A percentile compares a stretch with the other conserved stretches of the same genome.
Conservation (phyloP, 306 rosid species). For the Inga laurina region DNA sequence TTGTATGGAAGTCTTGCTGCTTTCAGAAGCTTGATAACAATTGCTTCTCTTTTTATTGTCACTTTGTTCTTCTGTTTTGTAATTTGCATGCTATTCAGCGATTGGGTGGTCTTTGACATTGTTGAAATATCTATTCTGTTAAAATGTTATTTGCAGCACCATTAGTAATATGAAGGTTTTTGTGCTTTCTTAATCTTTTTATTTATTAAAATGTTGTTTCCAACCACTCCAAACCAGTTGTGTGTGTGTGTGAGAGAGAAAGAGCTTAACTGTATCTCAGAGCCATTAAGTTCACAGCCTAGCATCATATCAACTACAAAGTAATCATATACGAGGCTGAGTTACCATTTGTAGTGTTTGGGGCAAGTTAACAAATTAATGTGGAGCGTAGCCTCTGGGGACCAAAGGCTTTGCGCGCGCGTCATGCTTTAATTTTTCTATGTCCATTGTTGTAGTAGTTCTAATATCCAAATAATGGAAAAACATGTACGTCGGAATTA, state of each 20-base stretch:
- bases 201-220: neutral
- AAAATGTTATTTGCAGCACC: neutral
- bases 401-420: neutral
- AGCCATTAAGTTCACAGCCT: neutral
- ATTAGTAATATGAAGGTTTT: neutral
- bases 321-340: neutral
- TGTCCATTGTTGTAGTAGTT: constrained; percentile 11
- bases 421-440: too few species aligned
- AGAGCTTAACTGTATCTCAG: neutral
- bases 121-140: constrained; percentile 7
- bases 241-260: neutral
- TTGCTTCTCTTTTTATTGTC: neutral
- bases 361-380: neutral
- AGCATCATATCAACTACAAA: neutral
- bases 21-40: constrained; percentile 17
- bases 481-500: constrained; percentile 6
- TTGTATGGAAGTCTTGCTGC: neutral
- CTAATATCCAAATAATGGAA: neutral
- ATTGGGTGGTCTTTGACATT: neutral
- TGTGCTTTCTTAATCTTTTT: neutral
- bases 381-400: neutral
- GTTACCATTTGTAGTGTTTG: neutral
- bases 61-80: constrained; percentile 14
- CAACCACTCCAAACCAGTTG: neutral
- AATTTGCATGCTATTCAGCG: constrained; percentile 1